Conservation (phyloP, 208 protist genomes). For the Leishmania gerbilli region DNA sequence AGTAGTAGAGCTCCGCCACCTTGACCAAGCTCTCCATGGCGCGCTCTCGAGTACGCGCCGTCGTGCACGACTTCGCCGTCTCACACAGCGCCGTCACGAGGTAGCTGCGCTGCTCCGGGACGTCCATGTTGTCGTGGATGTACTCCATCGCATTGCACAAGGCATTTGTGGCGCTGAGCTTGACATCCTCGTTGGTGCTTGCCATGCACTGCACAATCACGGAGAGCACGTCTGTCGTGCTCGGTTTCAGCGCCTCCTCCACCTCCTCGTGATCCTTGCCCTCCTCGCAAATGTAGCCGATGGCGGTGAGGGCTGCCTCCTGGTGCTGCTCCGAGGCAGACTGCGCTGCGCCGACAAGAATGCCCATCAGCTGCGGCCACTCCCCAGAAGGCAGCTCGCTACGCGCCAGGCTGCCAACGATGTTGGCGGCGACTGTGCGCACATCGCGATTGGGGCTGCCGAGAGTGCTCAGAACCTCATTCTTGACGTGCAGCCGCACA, state of each 20-base stretch:
- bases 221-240: conserved; percentile 90
- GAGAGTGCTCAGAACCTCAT: conserved; percentile 81
- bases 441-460: conserved; percentile 76
- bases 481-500: conserved; percentile 69
- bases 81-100: conserved; percentile 93
- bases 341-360: conserved; percentile 75
- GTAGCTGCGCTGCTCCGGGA: conserved; percentile 87
- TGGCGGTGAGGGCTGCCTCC: conserved; percentile 92
- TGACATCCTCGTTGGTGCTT: conserved; percentile 76
- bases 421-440: conserved; percentile 93
- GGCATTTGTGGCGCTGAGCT: conserved; percentile 91
- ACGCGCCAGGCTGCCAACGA: conserved; percentile 93
- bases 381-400: conserved; percentile 95
- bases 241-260: conserved; percentile 59
- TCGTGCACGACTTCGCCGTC: conserved; percentile 38
- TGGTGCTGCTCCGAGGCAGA: conserved; percentile 71
- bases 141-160: conserved; percentile 97
- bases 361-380: conserved; percentile 93
- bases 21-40: conserved; percentile 95
- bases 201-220: conserved; percentile 92
- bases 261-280: conserved; percentile 75
- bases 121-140: conserved; percentile 94
- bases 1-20: conserved; percentile 96
- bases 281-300: conserved; percentile 98
- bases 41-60: conserved; percentile 66